Conservation (phyloP, 1,139 yeast genomes). For the Zygosaccharomyces sapae region DNA sequence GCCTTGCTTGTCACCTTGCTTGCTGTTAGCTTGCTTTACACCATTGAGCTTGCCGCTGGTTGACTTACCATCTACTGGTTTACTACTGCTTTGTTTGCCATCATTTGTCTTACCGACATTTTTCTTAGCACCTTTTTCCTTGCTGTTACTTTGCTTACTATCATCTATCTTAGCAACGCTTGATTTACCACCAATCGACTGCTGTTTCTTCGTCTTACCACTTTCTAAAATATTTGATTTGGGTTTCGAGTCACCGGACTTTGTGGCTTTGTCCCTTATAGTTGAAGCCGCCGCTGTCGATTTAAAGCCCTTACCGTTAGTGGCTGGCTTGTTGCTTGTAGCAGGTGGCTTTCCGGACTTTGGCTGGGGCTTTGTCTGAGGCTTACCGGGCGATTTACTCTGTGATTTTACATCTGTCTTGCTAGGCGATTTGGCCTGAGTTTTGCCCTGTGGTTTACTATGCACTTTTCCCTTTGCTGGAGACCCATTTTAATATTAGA, state of each 20-base stretch:
- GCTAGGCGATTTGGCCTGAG: no score
- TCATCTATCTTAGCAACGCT: no score
- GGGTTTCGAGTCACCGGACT: neutral
- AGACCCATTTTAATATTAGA: neutral
- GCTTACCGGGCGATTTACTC: neutral
- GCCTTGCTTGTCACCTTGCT: no score
- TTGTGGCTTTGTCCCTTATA: neutral
- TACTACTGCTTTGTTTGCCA: no score
- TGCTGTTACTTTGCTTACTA: no score
- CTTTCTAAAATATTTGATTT: neutral
- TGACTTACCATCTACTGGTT: neutral
- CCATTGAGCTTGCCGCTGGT: neutral
- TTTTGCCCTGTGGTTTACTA: neutral
- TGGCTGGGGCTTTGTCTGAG: neutral
- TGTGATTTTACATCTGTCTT: neutral
- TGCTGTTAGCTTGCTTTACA: no score
- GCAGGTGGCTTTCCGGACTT: neutral
- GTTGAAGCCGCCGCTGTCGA: no score
- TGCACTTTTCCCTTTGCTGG: neutral
- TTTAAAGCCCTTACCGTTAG: neutral
- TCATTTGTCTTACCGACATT: no score
- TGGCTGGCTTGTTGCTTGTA: neutral
- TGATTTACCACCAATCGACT: neutral
- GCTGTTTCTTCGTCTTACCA: neutral
- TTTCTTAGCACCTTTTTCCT: no score